Conservation (phyloP, 2,329 filamentous ascomycete genomes). For the Aspergillus sp. region DNA sequence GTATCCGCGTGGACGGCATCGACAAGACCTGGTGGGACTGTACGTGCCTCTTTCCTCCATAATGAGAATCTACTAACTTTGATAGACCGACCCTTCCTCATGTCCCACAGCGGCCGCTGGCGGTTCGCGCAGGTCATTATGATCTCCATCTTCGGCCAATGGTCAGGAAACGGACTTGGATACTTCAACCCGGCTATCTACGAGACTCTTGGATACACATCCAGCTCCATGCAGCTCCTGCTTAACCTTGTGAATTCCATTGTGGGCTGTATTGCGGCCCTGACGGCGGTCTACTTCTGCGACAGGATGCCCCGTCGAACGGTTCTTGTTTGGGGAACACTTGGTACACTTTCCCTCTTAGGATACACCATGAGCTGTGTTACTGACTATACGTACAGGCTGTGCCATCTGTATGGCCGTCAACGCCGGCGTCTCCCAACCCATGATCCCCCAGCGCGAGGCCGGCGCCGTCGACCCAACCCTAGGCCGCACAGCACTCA, state of each 20-base stretch:
- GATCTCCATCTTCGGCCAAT: slow-evolving; percentile 54
- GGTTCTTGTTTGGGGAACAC: slow-evolving; percentile 48
- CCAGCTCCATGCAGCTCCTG: slow-evolving; percentile 40
- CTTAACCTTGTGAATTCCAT: slow-evolving; percentile 36
- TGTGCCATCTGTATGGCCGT: slow-evolving; percentile 46
- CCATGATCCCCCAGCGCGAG: slow-evolving; percentile 26
- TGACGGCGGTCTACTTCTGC: slow-evolving; percentile 45
- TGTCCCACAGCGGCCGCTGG: slow-evolving; percentile 50
- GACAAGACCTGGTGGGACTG: slow-evolving; percentile 52
- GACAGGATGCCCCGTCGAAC: slow-evolving; percentile 51
- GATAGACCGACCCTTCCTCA: slow-evolving; percentile 46
- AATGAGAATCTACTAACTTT: too few relatives aligned
- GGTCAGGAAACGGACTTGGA: slow-evolving; percentile 52
- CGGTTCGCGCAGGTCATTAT: slow-evolving; percentile 51
- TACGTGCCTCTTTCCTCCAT: slow-evolving; percentile 28
- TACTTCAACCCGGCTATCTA: slow-evolving; percentile 55
- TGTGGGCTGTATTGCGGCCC: slow-evolving; percentile 3
- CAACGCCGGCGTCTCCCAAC: slow-evolving; percentile 48
- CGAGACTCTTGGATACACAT: slow-evolving; percentile 17
- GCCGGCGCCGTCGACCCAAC: slow-evolving; percentile 32
- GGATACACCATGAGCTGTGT: too few relatives aligned
- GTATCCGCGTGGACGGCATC: slow-evolving; percentile 47
- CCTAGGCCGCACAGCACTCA: slow-evolving; percentile 47
- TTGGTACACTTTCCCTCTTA: slow-evolving; percentile 24
- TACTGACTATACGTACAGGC: slow-evolving; percentile 9